A percentile compares a stretch with the other conserved stretches of the same genome.
Evolutionary conservation across 1,284 basidiomycete species (phyloP).

Genomic region (Malassezia cuniculi): DNA sequence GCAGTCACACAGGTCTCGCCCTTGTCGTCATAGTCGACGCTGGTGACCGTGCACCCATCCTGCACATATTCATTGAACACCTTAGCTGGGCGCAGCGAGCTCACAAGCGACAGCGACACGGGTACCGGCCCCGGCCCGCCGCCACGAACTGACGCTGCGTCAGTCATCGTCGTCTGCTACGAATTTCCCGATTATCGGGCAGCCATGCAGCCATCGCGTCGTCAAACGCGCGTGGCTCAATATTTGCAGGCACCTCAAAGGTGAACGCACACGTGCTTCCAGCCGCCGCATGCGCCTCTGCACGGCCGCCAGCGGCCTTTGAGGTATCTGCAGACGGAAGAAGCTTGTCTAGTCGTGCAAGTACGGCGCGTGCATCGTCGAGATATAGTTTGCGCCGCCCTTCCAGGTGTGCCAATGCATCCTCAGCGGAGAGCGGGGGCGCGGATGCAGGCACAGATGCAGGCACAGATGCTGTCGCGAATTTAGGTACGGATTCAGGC

Average conservation of each 20-base stretch:
- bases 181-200: neutral
- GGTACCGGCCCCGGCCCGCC: neutral
- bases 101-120: slow-evolving; percentile 19
- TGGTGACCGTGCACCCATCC: slow-evolving; percentile 54
- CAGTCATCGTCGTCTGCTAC: neutral
- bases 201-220: slow-evolving; percentile 10
- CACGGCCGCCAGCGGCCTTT: too few relatives aligned
- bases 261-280: too few relatives aligned
- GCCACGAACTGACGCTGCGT: neutral
- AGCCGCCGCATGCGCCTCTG: too few relatives aligned
- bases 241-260: slow-evolving; percentile 11
- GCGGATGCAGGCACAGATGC: too few relatives aligned
- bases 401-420: too few relatives aligned
- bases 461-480: too few relatives aligned
- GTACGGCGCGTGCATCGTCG: too few relatives aligned
- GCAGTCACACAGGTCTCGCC: slow-evolving; percentile 76
- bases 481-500: too few relatives aligned
- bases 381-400: too few relatives aligned
- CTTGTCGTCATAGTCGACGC: slow-evolving; percentile 75
- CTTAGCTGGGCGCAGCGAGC: slow-evolving; percentile 64
- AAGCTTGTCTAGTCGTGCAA: too few relatives aligned
- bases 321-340: too few relatives aligned
- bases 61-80: slow-evolving; percentile 53
- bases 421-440: too few relatives aligned
- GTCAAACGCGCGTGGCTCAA: slow-evolving; percentile 4